Evolutionary conservation across 1,284 basidiomycete genomes (phyloP), one percentile per base, ranked within the genome.

Genomic region (Pterulicium gracile): DNA sequence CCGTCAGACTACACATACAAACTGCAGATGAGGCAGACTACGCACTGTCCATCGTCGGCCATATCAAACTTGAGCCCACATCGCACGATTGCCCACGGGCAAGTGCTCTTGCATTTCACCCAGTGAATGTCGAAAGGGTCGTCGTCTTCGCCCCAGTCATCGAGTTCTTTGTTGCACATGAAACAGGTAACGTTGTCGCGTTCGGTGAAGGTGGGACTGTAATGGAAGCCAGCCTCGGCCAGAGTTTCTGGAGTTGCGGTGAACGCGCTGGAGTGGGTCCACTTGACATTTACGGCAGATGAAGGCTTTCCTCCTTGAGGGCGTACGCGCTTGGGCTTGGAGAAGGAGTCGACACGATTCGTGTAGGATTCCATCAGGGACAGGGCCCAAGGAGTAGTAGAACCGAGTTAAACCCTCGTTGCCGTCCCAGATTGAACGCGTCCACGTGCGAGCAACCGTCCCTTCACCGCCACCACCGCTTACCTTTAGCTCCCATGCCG

Each of bases 201-300:
- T 50, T 80, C 74, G 10, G 76, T 70, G 50, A 64, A 63, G 53
- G 73, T 75, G 0, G 86, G 85, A 47, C 69, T 69, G 61, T 72
- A 88, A 67, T 77, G 90, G 66, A 92, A 93, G 12, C 89, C 89
- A 2, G 89, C 89, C 51, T 82, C 76, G 1, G 89, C 82, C 20
- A 93, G 75, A 3, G 72, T 67, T 43, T 71, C 62, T 1, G 89
- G 79, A 40, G 74, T 89, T 41, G 89, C 81, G 49, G 66, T 62
- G 60, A 75, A 82, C 34, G 63, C 56, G 0, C 59, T 45, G 2
- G 79, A 72, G 54, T 88, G 84, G 0, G 82, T 77, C 84, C 84
- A 88, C 63, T 75, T 81, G 43, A 77, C 47, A 21, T 63, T 59
- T 1, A 61, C 59, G 4, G 61, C 53, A 1, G 69, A 56, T 1